These are phyloP conservation scores for Cladosporium phlei DNA, from an alignment of 2,329 filamentous ascomycete species.

Conservation along the genomic window DNA sequence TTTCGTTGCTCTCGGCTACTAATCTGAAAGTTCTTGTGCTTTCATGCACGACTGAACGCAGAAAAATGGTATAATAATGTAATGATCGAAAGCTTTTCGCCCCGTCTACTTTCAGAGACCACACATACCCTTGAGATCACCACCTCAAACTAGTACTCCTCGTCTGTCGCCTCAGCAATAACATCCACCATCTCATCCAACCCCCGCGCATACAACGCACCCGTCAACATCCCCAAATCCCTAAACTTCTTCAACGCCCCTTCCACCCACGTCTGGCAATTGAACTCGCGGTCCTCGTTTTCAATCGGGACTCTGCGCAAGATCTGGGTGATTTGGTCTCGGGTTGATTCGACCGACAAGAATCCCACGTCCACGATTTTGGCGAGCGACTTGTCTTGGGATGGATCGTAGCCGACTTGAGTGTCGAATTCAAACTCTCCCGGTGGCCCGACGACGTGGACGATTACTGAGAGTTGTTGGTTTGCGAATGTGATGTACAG, in stretches of 20 bases:
- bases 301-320: conserved; percentile 12
- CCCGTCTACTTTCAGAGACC: too few species aligned
- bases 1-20: conserved; percentile 12
- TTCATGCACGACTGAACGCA: too few species aligned
- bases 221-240: neutral
- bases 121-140: too few species aligned
- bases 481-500: conserved; percentile 15
- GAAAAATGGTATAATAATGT: too few species aligned
- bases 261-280: conserved; percentile 16
- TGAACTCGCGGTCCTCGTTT: conserved; percentile 15
- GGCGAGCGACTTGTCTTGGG: neutral
- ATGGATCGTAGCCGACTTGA: neutral
- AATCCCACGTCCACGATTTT: conserved; percentile 11
- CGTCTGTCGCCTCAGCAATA: conserved; percentile 6
- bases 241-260: conserved; percentile 11
- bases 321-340: neutral
- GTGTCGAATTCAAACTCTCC: conserved; percentile 13
- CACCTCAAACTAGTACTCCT: conserved; percentile 8
- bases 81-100: too few species aligned
- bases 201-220: conserved; percentile 8
- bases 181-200: conserved; percentile 17
- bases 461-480: neutral
- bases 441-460: conserved; percentile 8
- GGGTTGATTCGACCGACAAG: neutral
- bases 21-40: too few species aligned